A percentile compares a stretch with the other conserved stretches of the same genome.
Evolutionary conservation across 352 stramenopile species (phyloP).

Genomic region (Globisporangium yorkense): DNA sequence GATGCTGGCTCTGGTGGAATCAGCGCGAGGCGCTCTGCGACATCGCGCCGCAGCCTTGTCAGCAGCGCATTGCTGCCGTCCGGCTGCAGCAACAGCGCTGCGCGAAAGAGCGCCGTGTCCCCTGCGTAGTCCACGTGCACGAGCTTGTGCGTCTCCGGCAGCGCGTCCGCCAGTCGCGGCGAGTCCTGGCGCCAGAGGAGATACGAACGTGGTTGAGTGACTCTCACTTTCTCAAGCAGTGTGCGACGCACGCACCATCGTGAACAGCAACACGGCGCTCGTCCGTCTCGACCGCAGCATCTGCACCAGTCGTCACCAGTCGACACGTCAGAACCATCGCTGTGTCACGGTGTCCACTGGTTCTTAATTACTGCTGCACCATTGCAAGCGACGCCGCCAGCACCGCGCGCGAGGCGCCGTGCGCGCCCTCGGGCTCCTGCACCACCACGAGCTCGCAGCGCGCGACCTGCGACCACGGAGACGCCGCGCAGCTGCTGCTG

Average conservation of each 20-base stretch:
- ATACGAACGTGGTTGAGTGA: no score
- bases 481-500: not conserved
- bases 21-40: slow-evolving; percentile 18
- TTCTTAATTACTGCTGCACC: not conserved
- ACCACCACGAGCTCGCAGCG: slow-evolving; percentile 57
- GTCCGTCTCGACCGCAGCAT: slow-evolving; percentile 24
- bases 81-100: not conserved
- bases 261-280: slow-evolving; percentile 27
- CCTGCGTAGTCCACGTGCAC: slow-evolving; percentile 35
- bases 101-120: slow-evolving; percentile 21
- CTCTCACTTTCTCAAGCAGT: not conserved
- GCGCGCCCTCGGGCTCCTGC: slow-evolving; percentile 51
- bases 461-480: slow-evolving; percentile 21
- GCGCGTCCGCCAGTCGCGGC: slow-evolving; percentile 8
- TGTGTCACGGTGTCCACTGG: no score
- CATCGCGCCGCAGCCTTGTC: slow-evolving; percentile 20
- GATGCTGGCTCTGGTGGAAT: not conserved
- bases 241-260: slow-evolving; percentile 17
- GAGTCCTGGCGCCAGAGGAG: slow-evolving; percentile 18
- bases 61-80: slow-evolving; percentile 13
- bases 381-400: slow-evolving; percentile 23
- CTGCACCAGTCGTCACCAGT: not conserved
- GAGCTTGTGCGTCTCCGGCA: slow-evolving; percentile 29
- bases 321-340: no score
- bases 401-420: slow-evolving; percentile 46